These are phyloP conservation scores for Parastagonospora nodorum DNA, from an alignment of 2,329 filamentous ascomycete genomes.

Conservation along the genomic window DNA sequence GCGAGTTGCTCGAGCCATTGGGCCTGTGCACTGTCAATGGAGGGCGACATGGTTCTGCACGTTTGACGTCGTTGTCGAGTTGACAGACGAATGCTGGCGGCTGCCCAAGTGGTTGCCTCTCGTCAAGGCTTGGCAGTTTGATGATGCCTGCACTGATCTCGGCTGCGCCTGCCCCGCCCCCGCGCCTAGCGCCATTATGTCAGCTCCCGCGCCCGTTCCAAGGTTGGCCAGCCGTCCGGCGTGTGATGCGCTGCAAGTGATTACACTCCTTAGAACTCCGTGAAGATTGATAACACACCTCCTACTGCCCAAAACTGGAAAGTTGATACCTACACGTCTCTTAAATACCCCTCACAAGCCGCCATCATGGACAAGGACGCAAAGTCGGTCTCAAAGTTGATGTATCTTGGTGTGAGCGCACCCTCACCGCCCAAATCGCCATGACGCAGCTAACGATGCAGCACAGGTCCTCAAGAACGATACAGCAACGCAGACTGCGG, in stretches of 20 bases:
- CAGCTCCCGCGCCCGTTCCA: conserved; percentile 11
- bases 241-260: conserved; percentile 3
- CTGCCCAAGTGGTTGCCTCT: not conserved
- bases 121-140: conserved; percentile 18
- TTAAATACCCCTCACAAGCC: not conserved
- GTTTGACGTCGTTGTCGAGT: not conserved
- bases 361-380: not conserved
- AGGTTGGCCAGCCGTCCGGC: not conserved
- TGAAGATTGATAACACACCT: not conserved
- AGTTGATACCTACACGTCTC: not conserved
- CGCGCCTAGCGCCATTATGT: conserved; percentile 25
- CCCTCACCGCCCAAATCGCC: conserved; percentile 24
- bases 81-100: not conserved
- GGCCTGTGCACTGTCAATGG: conserved; percentile 54
- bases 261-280: too few species aligned
- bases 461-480: conserved; percentile 80
- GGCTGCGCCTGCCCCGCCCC: conserved; percentile 30
- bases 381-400: conserved; percentile 70
- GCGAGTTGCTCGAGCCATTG: conserved; percentile 86
- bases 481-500: conserved; percentile 62
- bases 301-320: not conserved
- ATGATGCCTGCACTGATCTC: conserved; percentile 13
- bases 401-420: conserved; percentile 79
- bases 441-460: conserved; percentile 13
- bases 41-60: conserved; percentile 32